Evolutionary conservation across 2,329 filamentous ascomycete genomes (phyloP).

Genomic region (Apiospora rasikravindrae): DNA sequence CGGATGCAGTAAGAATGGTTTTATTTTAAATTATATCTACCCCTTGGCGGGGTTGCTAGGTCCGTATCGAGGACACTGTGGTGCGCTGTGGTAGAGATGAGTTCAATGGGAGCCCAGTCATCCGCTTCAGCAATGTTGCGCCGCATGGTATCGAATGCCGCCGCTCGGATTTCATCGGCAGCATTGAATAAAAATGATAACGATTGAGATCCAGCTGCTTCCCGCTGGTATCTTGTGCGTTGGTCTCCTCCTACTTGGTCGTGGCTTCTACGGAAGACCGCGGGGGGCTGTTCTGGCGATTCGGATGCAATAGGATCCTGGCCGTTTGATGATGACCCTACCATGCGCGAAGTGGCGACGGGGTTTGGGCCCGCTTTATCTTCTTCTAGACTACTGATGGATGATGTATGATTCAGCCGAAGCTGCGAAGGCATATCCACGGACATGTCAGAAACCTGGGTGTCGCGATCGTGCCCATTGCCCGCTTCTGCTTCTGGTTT

Average conservation of each 20-base stretch:
- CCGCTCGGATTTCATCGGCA: constrained; percentile 35
- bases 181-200: constrained; percentile 31
- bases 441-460: constrained; percentile 10
- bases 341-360: neutral
- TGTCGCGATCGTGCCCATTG: constrained; percentile 5
- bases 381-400: too few relatives aligned
- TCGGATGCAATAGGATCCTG: neutral
- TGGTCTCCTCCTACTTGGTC: neutral
- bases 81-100: constrained; percentile 47
- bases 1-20: neutral
- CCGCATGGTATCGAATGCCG: constrained; percentile 38
- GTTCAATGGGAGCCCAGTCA: constrained; percentile 33
- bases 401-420: neutral
- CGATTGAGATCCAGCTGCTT: constrained; percentile 39
- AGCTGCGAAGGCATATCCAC: neutral
- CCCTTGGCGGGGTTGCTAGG: constrained; percentile 31
- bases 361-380: neutral
- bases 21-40: neutral
- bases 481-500: neutral
- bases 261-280: neutral
- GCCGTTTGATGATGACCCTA: neutral
- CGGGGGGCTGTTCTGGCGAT: neutral
- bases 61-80: constrained; percentile 44
- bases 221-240: constrained; percentile 23
- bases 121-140: constrained; percentile 30